phyloP scores from a whole-genome alignment of 805 yeast species.

The Wickerhamomyces silvicola region DNA sequence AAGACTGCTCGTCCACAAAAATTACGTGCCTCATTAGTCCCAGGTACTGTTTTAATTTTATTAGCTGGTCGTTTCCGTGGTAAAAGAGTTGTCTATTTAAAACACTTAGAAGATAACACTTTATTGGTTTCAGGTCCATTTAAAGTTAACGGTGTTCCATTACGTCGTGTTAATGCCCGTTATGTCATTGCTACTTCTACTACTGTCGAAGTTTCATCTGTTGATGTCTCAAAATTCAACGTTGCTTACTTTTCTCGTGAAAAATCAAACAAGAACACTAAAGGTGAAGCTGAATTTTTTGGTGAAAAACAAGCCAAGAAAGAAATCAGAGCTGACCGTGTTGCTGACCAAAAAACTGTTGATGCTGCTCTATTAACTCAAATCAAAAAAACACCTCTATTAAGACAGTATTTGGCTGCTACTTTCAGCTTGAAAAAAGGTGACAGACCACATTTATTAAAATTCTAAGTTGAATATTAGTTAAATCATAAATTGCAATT shows the following conservation, averaged over 20 bases:
- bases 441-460: constrained; percentile 97
- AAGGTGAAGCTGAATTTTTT: constrained; percentile 91
- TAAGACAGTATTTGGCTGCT: constrained; percentile 93
- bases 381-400: constrained; percentile 95
- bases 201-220: constrained; percentile 69
- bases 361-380: constrained; percentile 89
- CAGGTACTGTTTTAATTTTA: constrained; percentile 96
- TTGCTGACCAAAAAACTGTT: constrained; percentile 93
- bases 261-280: constrained; percentile 73
- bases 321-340: constrained; percentile 88
- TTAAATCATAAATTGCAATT: background rate
- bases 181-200: constrained; percentile 99
- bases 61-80: constrained; percentile 99
- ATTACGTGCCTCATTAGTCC: constrained; percentile 91
- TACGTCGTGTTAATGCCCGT: constrained; percentile 98
- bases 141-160: constrained; percentile 99
- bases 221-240: constrained; percentile 86
- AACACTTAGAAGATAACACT: constrained; percentile 97
- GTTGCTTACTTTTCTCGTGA: constrained; percentile 96
- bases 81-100: constrained; percentile 97
- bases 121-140: constrained; percentile 97
- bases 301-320: constrained; percentile 68
- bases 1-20: constrained; percentile 89
- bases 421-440: constrained; percentile 96
- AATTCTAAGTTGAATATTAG: constrained; percentile 64